Percentiles rank a stretch among this genome's conserved stretches.
Evolutionary conservation across 176 grass and related monocot species (phyloP).

Genomic region (Avena sativa): DNA sequence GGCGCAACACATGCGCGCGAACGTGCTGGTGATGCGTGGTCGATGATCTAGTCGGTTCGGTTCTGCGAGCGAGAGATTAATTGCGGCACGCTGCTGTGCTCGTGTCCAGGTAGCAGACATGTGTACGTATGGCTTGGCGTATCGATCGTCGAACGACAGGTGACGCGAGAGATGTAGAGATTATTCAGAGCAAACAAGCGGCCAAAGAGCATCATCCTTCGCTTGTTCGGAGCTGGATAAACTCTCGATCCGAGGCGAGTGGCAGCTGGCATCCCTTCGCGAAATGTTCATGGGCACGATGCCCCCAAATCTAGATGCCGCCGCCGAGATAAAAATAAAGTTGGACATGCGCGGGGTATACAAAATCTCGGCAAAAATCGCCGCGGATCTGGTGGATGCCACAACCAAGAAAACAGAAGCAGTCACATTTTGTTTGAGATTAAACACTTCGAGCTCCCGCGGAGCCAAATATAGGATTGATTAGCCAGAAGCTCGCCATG

Average conservation of each 20-base stretch:
- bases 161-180: not conserved
- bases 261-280: not conserved
- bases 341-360: not conserved
- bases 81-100: not conserved
- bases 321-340: not conserved
- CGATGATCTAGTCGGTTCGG: conserved; percentile 11
- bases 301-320: not conserved
- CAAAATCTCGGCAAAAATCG: not conserved
- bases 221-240: not conserved
- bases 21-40: not conserved
- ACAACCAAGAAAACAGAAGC: not conserved
- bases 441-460: not conserved
- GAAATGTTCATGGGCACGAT: not conserved
- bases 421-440: not conserved
- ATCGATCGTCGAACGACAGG: not conserved
- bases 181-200: not conserved
- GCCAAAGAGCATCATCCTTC: not conserved
- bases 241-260: not conserved
- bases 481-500: not conserved
- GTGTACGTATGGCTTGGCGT: not conserved
- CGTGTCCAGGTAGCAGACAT: not conserved
- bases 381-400: not conserved
- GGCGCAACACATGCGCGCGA: conserved; percentile 1
- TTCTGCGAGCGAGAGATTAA: not conserved
- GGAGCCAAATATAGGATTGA: not conserved